Conservation (phyloP, 345 rosid genomes). For the Salix koriyanagi region DNA sequence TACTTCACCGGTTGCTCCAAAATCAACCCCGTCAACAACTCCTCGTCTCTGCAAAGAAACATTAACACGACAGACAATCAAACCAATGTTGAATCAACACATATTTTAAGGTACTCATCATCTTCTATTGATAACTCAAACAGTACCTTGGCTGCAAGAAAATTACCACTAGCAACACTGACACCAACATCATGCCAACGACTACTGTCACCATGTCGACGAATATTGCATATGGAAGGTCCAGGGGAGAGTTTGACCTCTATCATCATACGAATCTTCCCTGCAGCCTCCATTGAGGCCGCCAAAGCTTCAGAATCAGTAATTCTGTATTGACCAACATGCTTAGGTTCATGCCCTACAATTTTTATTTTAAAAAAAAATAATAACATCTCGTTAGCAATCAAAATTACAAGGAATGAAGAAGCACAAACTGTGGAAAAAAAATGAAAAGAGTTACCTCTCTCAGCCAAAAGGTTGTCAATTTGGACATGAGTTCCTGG, state of each 20-base stretch:
- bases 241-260: constrained; percentile 98
- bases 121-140: not conserved
- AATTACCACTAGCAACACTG: constrained; percentile 93
- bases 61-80: constrained; percentile 1
- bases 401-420: not conserved
- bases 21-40: constrained; percentile 87
- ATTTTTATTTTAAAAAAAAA: not conserved
- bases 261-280: constrained; percentile 77
- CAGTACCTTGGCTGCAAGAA: constrained; percentile 89
- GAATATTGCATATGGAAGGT: constrained; percentile 74
- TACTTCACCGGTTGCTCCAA: constrained; percentile 94
- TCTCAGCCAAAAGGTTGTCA: constrained; percentile 71
- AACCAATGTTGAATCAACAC: too few species aligned
- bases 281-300: constrained; percentile 94
- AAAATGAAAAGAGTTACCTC: constrained; percentile 40
- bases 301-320: constrained; percentile 76
- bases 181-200: constrained; percentile 90
- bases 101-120: not conserved
- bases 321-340: constrained; percentile 75
- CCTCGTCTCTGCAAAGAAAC: constrained; percentile 73
- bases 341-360: constrained; percentile 64
- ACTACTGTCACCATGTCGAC: constrained; percentile 86
- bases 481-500: constrained; percentile 90
- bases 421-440: not conserved
- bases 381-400: not conserved